Evolutionary conservation across 805 yeast species (phyloP).

Genomic region (Lipomyces chichibuensis): DNA sequence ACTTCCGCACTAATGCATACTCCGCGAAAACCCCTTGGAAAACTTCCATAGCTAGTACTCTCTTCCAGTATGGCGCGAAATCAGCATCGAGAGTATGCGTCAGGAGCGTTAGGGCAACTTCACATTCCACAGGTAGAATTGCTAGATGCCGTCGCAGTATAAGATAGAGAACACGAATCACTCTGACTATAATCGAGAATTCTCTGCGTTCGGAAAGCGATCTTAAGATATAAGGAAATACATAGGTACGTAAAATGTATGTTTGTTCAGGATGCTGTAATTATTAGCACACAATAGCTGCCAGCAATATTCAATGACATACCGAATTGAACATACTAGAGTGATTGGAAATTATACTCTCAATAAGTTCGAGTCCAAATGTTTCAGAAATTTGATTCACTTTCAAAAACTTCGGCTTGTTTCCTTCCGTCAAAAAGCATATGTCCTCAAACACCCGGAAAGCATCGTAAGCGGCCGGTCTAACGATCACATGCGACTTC

Average conservation of each 20-base stretch:
- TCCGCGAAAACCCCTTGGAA: constrained; percentile 64
- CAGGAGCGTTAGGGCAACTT: constrained; percentile 73
- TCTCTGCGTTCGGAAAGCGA: constrained; percentile 60
- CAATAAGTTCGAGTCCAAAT: constrained; percentile 80
- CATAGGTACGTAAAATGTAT: constrained; percentile 63
- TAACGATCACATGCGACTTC: constrained; percentile 21
- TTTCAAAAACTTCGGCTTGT: constrained; percentile 58
- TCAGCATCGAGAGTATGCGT: constrained; percentile 70
- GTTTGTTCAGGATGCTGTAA: constrained; percentile 62
- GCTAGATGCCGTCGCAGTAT: constrained; percentile 64
- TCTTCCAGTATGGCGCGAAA: constrained; percentile 70
- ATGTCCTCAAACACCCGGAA: constrained; percentile 71
- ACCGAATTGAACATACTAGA: constrained; percentile 52
- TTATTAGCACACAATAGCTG: not conserved
- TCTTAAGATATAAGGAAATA: constrained; percentile 76
- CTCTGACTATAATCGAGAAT: constrained; percentile 74
- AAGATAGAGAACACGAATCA: constrained; percentile 68
- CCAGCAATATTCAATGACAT: constrained; percentile 1
- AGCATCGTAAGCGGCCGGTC: constrained; percentile 65
- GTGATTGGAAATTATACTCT: constrained; percentile 73
- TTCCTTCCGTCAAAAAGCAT: constrained; percentile 65
- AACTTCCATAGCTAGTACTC: constrained; percentile 71
- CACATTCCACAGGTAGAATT: constrained; percentile 73
- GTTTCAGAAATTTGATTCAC: constrained; percentile 59
- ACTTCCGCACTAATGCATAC: constrained; percentile 52